A percentile compares a stretch with the other conserved stretches of the same genome.
phyloP scores from a whole-genome alignment of 1,139 yeast genomes.

The Yamadazyma friedrichii region DNA sequence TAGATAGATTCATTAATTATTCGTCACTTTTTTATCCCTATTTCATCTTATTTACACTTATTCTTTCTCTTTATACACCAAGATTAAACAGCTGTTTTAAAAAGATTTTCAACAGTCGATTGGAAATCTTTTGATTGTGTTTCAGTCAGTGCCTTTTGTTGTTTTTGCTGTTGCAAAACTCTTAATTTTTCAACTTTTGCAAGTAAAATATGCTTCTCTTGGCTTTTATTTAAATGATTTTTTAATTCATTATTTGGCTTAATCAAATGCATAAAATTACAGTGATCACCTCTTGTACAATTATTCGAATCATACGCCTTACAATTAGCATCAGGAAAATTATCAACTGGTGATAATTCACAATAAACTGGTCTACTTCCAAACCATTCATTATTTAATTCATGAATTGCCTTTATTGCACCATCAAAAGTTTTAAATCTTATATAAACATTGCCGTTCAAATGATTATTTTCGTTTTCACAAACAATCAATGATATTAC shows the following conservation, averaged over 20 bases:
- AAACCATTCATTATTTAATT: conserved; percentile 80
- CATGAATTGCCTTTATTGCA: conserved; percentile 61
- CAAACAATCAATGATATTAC: conserved; percentile 70
- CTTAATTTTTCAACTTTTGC: conserved; percentile 6
- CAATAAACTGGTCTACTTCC: conserved; percentile 77
- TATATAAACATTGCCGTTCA: conserved; percentile 83
- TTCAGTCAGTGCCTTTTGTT: neutral
- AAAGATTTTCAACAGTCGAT: conserved; percentile 15
- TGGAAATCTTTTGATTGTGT: conserved; percentile 9
- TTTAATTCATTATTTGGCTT: conserved; percentile 50
- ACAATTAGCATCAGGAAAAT: conserved; percentile 74
- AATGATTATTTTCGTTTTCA: conserved; percentile 76
- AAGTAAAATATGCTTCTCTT: conserved; percentile 28
- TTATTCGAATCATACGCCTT: conserved; percentile 58
- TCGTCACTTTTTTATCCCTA: too few relatives aligned
- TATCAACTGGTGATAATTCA: conserved; percentile 75
- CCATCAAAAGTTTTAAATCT: conserved; percentile 52
- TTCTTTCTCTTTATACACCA: neutral
- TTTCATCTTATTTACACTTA: neutral
- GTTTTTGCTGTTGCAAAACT: neutral
- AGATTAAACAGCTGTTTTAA: conserved; percentile 6
- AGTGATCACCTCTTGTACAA: conserved; percentile 68
- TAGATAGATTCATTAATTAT: too few relatives aligned
- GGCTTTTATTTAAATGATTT: conserved; percentile 37
- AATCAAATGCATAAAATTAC: conserved; percentile 84